Conservation (phyloP, 768 basidiomycete species). For the Cystobasidium tubakii region DNA sequence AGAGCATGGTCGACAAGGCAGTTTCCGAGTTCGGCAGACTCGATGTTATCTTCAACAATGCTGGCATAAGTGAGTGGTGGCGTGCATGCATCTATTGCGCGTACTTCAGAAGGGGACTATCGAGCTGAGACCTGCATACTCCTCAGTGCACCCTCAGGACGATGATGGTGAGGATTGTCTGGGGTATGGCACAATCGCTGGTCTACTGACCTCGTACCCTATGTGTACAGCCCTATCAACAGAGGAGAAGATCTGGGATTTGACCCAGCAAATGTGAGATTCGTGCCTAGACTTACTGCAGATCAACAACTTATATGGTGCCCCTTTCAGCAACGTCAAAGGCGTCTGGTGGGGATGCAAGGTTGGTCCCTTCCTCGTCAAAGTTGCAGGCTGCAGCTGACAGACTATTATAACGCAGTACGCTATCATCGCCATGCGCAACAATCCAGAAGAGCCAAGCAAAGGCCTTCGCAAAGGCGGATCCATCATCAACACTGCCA, state of each 20-base stretch:
- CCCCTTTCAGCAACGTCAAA: conserved; percentile 91
- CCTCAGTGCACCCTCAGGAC: conserved; percentile 24
- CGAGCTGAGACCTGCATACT: not conserved
- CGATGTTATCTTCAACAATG: conserved; percentile 64
- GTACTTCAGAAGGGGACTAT: not conserved
- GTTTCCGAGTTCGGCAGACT: conserved; percentile 83
- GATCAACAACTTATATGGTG: too few species aligned
- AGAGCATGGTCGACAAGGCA: conserved; percentile 70
- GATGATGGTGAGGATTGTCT: conserved; percentile 23
- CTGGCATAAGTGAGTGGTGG: conserved; percentile 26
- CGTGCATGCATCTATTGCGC: not conserved
- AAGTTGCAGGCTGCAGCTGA: not conserved
- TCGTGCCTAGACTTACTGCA: not conserved
- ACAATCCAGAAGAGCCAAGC: conserved; percentile 74
- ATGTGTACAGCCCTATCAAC: conserved; percentile 68
- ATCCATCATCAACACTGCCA: conserved; percentile 96
- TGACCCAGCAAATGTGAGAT: conserved; percentile 48
- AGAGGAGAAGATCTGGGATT: conserved; percentile 84
- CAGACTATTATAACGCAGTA: conserved; percentile 54
- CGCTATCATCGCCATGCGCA: conserved; percentile 90
- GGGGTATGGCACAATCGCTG: too few species aligned
- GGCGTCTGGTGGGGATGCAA: conserved; percentile 99
- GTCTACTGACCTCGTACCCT: not conserved
- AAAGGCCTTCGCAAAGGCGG: conserved; percentile 66
- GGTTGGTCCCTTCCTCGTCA: not conserved